Conservation (phyloP, 495 filamentous ascomycete species). For the Penicillium samsonianum region DNA sequence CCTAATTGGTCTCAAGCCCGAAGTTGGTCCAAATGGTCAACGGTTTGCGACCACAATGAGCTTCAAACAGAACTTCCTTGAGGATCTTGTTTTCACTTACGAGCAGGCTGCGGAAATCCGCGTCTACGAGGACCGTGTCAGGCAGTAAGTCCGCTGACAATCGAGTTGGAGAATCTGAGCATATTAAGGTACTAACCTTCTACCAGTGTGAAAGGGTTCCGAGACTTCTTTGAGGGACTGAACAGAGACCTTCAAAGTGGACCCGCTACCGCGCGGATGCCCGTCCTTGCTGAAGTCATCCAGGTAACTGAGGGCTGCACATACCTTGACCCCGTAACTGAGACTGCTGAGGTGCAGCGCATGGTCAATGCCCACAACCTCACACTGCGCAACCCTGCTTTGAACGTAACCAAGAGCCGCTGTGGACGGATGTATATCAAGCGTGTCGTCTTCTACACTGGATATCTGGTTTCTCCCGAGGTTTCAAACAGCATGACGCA, state of each 20-base stretch:
- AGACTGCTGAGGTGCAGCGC: slow-evolving; percentile 82
- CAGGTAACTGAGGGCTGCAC: slow-evolving; percentile 77
- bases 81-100: slow-evolving; percentile 82
- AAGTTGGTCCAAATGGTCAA: slow-evolving; percentile 74
- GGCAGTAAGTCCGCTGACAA: slow-evolving; percentile 52
- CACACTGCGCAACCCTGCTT: slow-evolving; percentile 38
- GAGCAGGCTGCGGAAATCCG: slow-evolving; percentile 76
- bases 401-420: slow-evolving; percentile 34
- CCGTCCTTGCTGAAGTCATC: slow-evolving; percentile 77
- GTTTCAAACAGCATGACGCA: slow-evolving; percentile 70
- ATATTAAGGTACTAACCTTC: slow-evolving; percentile 17
- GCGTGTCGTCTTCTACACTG: slow-evolving; percentile 90
- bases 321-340: slow-evolving; percentile 77
- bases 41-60: slow-evolving; percentile 74
- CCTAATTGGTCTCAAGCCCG: slow-evolving; percentile 85
- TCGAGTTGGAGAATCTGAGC: not conserved
- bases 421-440: slow-evolving; percentile 65
- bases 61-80: slow-evolving; percentile 85
- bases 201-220: slow-evolving; percentile 71
- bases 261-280: slow-evolving; percentile 47
- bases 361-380: slow-evolving; percentile 89
- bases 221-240: slow-evolving; percentile 73
- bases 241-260: slow-evolving; percentile 56
- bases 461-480: slow-evolving; percentile 74
- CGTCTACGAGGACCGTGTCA: slow-evolving; percentile 65